Base-by-base conservation (phyloP, 345 rosid species). In the Arabidopsis arenosa region DNA sequence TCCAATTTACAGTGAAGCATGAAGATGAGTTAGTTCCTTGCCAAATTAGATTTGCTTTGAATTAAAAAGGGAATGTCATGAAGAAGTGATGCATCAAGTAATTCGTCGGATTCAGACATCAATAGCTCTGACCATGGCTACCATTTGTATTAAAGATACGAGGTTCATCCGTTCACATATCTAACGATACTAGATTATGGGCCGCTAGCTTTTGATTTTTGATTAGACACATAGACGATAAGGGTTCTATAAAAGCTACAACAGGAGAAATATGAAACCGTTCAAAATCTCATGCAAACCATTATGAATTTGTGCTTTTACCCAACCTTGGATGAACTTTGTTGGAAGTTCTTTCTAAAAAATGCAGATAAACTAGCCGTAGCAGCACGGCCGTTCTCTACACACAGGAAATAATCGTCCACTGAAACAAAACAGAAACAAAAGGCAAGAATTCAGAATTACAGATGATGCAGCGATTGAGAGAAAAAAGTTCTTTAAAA, bases 381-480 rank as follows among this genome's bases (percentile, higher is more conserved):
- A 21, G 92, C 96, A 66, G 98, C 89, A 28, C 80, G 85, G n/a
- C 96, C 92, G 8, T 89, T 84, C 49, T 88, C 93, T 18, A 90
- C 73, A 72, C 95, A 89, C 11, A 79, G 76, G 74, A 90, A 82
- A 60, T 89, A 94, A 61, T 86, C 91, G 0, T 90, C 95, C 87
- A 88, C 98, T 89, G 70, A 51, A 57, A 64, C 45, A 78, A 72
- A 74, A 63, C 13, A 44, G 61, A 39, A 10, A 36, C 18, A 13
- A 44, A 64, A 40, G 12, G n/a, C 36, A 0, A 36, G 7, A 30
- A n/a, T 12, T 28, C 26, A 40, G 5, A 36, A 4, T 36, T 3
- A 17, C 0, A 15, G 8, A 9, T 39, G 5, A 21, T 17, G 43
- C 28, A 58, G 23, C 4, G 40, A 35, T 52, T 4, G 14, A 66